These are phyloP conservation scores for Alternaria sp. DNA, from an alignment of 2,329 filamentous ascomycete genomes.

Conservation along the genomic window DNA sequence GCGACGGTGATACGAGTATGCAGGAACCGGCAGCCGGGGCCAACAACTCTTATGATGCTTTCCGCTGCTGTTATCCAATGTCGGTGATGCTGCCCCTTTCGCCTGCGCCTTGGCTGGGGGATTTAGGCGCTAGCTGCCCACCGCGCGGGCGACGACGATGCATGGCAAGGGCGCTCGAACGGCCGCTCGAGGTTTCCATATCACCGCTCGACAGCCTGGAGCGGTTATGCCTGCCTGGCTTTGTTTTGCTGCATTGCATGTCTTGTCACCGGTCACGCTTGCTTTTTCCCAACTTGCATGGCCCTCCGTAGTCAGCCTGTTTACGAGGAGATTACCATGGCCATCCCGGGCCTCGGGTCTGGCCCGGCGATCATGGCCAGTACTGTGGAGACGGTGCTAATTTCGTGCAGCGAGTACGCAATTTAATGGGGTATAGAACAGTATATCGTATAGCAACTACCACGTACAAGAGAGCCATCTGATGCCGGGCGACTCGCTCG, in stretches of 20 bases:
- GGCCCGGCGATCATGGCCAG: constrained; percentile 14
- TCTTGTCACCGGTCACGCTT: background rate
- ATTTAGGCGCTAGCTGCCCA: constrained; percentile 32
- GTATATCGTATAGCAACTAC: background rate
- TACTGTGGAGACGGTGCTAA: constrained; percentile 12
- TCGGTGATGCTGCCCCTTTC: constrained; percentile 42
- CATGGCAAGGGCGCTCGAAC: constrained; percentile 12
- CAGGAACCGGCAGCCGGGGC: constrained; percentile 17
- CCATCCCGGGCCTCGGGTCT: constrained; percentile 14
- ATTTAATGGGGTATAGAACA: constrained; percentile 18
- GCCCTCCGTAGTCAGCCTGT: background rate
- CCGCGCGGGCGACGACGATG: constrained; percentile 1
- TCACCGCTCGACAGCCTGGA: background rate
- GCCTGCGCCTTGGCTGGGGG: constrained; percentile 28
- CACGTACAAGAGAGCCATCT: background rate
- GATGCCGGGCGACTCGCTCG: background rate
- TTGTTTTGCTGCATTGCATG: background rate
- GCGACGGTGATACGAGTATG: constrained; percentile 5
- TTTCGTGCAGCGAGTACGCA: constrained; percentile 10
- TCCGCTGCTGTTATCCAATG: constrained; percentile 25
- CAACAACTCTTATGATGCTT: constrained; percentile 25
- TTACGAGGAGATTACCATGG: constrained; percentile 11
- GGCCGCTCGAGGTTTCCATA: background rate
- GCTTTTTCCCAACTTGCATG: background rate
- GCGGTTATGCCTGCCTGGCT: background rate